These are phyloP conservation scores for Mucor irregularis DNA, from an alignment of 371 early-diverging fungal genomes.

Conservation along the genomic window DNA sequence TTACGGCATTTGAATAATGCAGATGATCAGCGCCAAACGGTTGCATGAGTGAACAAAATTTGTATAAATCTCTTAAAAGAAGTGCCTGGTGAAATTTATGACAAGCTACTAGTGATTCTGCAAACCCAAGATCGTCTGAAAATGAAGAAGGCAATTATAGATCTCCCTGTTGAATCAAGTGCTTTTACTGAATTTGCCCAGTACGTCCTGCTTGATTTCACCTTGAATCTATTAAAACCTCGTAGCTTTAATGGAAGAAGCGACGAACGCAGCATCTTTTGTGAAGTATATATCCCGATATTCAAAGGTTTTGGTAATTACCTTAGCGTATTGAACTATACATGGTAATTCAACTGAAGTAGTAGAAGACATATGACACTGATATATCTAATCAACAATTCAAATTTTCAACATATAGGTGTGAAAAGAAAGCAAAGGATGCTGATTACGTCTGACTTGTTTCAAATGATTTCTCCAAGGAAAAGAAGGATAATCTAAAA, in stretches of 20 bases:
- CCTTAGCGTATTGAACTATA: conserved; percentile 1
- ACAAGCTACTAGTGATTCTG: conserved; percentile 12
- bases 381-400: neutral
- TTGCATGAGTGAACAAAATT: conserved; percentile 10
- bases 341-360: conserved; percentile 18
- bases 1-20: too few species aligned
- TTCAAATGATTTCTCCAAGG: conserved; percentile 11
- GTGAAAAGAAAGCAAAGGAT: conserved; percentile 20
- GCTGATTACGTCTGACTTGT: conserved; percentile 23
- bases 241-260: conserved; percentile 7
- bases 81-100: conserved; percentile 10
- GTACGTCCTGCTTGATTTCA: conserved; percentile 17
- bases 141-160: conserved; percentile 9
- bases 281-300: conserved; percentile 20
- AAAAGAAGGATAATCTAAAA: conserved; percentile 12
- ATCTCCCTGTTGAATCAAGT: conserved; percentile 11
- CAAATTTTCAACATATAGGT: conserved; percentile 15
- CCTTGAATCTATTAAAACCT: conserved; percentile 12
- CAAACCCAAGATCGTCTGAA: conserved; percentile 7
- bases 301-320: conserved; percentile 22
- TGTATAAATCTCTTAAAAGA: conserved; percentile 13
- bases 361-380: conserved; percentile 1
- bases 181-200: conserved; percentile 19
- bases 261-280: conserved; percentile 19
- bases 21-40: too few species aligned